Base-by-base conservation (phyloP, 805 yeast species). In the Lipomyces orientalis region DNA sequence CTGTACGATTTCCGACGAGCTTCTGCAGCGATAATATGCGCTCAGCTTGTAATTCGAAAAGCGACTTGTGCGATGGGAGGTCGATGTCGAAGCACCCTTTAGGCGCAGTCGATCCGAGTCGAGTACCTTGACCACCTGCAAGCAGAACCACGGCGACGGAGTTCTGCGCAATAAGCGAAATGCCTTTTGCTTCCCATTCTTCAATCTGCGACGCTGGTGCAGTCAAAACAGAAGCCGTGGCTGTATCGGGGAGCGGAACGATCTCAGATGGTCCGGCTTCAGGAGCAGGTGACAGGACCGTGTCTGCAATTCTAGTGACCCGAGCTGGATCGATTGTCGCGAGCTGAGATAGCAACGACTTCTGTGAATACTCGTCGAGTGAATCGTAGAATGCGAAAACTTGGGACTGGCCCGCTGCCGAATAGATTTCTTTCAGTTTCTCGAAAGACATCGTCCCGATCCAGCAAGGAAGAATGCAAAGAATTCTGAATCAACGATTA, bases 51-150 rank as follows among this genome's bases (percentile, higher is more conserved):
- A 95, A 84, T 78, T 93, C 97, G 79, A 95, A 95, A 66, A 95
- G 81, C 0, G 97, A 86, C 77, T 91, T 91, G 43, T 84, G 83
- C 1, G 97, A 90, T 0, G 97, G 97, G 60, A 95, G 84, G 0
- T 89, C 89, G 68, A 95, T 88, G 77, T 94, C 86, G 76, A 87
- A 95, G 79, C 98, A 94, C 0, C 99, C 99, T 79, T 95, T 95
- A 49, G 99, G 99, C 33, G 82, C 86, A 3, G 87, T 81, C 0
- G 97, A 92, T 0, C 99, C 99, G 64, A 95, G 82, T 70, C 99
- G 84, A 7, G 98, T 90, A 39, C 99, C 99, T 79, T 95, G 99
- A 60, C 99, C 99, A 65, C 99, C 99, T 12, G 99, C 98, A 90
- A 95, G 89, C 62, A 95, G 82, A 55, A 95, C 83, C 4, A 95